phyloP scores from a whole-genome alignment of 176 grass and related monocot species.

The Oryza officinalis region DNA sequence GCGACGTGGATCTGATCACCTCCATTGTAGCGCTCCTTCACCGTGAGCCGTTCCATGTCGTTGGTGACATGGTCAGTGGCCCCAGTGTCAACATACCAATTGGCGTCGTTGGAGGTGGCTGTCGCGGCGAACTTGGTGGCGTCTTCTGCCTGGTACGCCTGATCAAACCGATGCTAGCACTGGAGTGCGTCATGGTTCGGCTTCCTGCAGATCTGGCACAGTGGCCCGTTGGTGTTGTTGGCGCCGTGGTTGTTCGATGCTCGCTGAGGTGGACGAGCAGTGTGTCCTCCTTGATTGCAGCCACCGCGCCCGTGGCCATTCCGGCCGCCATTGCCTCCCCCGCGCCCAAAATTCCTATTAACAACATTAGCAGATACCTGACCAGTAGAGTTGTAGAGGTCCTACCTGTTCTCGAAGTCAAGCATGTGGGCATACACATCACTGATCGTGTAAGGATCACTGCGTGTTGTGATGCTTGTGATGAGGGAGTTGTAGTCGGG shows the following conservation, averaged over 20 bases:
- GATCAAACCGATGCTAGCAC: conserved; percentile 1
- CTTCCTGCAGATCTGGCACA: not conserved
- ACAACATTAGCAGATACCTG: not conserved
- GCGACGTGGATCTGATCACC: not conserved
- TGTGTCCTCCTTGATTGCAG: too few relatives aligned
- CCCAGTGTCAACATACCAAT: too few relatives aligned
- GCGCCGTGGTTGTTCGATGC: not conserved
- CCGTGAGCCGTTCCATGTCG: too few relatives aligned
- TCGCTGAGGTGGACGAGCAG: not conserved
- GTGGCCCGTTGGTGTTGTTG: not conserved
- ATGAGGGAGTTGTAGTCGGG: not conserved
- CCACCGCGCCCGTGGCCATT: too few relatives aligned
- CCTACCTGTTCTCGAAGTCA: not conserved
- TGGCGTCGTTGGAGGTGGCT: not conserved
- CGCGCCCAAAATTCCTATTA: too few relatives aligned
- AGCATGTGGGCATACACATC: not conserved
- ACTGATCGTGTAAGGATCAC: not conserved
- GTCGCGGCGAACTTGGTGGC: not conserved
- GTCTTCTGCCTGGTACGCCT: not conserved
- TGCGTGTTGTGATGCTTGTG: not conserved
- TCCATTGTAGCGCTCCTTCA: not conserved
- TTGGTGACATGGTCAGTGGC: too few relatives aligned
- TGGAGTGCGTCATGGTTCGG: not conserved
- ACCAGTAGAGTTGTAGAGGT: not conserved
- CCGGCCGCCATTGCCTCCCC: too few relatives aligned